Percentiles rank a stretch among this genome's conserved stretches.
Evolutionary conservation across 1,284 basidiomycete genomes (phyloP).

Genomic region (Sanghuangporus weigelae): DNA sequence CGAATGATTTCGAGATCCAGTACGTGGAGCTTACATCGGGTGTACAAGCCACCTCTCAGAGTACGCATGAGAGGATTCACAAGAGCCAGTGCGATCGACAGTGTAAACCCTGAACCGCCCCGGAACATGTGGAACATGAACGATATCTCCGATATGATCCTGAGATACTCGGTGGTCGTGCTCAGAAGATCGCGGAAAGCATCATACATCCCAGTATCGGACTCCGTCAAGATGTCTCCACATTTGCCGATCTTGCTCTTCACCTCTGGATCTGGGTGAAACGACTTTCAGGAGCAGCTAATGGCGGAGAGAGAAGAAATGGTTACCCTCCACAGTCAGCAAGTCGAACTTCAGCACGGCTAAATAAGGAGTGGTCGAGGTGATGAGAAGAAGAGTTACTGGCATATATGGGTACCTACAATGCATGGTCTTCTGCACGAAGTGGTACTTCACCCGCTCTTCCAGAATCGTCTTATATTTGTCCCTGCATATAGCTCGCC

Average conservation of each 20-base stretch:
- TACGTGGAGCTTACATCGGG: neutral
- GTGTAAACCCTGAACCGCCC: neutral
- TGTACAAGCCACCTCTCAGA: neutral
- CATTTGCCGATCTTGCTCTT: neutral
- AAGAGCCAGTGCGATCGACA: neutral
- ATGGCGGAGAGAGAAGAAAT: neutral
- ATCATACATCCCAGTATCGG: neutral
- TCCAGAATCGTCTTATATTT: neutral
- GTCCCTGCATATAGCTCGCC: neutral
- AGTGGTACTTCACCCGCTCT: neutral
- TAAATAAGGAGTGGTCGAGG: neutral
- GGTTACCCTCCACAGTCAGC: neutral
- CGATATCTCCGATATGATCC: neutral
- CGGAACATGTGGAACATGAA: neutral
- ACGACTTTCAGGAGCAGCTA: neutral
- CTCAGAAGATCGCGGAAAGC: neutral
- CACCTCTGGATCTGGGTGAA: neutral
- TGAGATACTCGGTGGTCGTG: neutral
- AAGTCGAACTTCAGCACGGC: neutral
- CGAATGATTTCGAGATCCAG: neutral
- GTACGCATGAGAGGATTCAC: neutral
- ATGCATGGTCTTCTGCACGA: neutral
- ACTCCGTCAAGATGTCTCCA: neutral
- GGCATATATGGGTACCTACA: neutral
- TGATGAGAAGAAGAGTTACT: neutral